phyloP scores from a whole-genome alignment of 2,329 filamentous ascomycete species.

The Phoma sp. region DNA sequence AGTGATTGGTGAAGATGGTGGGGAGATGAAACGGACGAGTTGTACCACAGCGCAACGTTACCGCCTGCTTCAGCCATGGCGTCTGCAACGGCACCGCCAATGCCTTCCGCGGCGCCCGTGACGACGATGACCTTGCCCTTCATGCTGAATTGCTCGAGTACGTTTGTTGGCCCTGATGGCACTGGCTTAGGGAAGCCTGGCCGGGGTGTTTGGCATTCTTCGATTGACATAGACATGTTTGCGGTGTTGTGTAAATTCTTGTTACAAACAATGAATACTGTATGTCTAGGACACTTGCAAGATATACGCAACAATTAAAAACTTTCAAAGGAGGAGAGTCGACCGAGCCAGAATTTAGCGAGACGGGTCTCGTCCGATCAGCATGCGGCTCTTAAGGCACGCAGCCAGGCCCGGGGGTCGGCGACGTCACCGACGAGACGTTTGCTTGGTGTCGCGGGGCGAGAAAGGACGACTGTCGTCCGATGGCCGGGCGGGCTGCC shows the following conservation, averaged over 20 bases:
- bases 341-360: too few relatives aligned
- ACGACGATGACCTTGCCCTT: conserved; percentile 53
- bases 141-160: conserved; percentile 43
- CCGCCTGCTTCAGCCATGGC: conserved; percentile 52
- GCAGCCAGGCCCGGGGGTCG: conserved; percentile 11
- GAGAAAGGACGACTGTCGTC: conserved; percentile 32
- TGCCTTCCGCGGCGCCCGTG: conserved; percentile 61
- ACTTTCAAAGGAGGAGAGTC: too few relatives aligned
- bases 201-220: conserved; percentile 35
- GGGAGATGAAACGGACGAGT: conserved; percentile 16
- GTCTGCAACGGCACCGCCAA: conserved; percentile 56
- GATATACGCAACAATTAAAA: too few relatives aligned
- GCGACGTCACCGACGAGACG: conserved; percentile 23
- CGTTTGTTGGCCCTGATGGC: conserved; percentile 37
- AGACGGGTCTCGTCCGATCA: too few relatives aligned
- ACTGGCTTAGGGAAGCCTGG: conserved; percentile 37
- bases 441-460: conserved; percentile 30
- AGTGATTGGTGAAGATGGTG: neutral
- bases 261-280: too few relatives aligned
- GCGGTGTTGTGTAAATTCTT: too few relatives aligned
- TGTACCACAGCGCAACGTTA: conserved; percentile 57
- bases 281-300: too few relatives aligned
- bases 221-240: conserved; percentile 46
- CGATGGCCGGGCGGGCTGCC: conserved; percentile 18
- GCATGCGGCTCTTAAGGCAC: conserved; percentile 7